These are phyloP conservation scores for Daphne laureola DNA, from an alignment of 441 rosid genomes.

Conservation along the genomic window DNA sequence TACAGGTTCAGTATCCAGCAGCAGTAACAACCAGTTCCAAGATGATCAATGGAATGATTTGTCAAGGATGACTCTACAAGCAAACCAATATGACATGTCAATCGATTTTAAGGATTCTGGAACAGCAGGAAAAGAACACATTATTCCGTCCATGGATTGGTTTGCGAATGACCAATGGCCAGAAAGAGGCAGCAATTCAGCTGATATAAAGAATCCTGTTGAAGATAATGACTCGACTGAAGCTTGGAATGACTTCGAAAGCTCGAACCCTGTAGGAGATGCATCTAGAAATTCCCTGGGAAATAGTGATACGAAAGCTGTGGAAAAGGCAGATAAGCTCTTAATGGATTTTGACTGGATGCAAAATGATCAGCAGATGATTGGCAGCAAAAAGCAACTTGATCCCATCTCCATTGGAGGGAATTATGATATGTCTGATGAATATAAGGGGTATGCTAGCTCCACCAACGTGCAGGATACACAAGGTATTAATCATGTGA, in stretches of 20 bases:
- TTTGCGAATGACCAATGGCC: constrained; percentile 31
- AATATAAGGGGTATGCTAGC: constrained; percentile 59
- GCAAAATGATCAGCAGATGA: constrained; percentile 25
- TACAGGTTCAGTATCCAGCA: constrained; percentile 25
- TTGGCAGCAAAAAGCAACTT: constrained; percentile 20
- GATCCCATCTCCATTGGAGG: constrained; percentile 23
- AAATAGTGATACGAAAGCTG: constrained; percentile 1
- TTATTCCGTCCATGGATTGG: constrained; percentile 35
- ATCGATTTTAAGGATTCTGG: constrained; percentile 17
- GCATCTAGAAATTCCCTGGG: constrained; percentile 20
- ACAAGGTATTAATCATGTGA: constrained; percentile 21
- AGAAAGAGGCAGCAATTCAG: constrained; percentile 21
- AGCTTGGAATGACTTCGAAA: constrained; percentile 65
- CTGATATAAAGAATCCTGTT: constrained; percentile 24
- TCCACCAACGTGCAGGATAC: constrained; percentile 31
- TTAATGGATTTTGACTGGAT: constrained; percentile 15
- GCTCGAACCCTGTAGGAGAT: constrained; percentile 39
- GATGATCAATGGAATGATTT: constrained; percentile 40
- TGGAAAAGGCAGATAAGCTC: constrained; percentile 14
- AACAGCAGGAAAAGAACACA: constrained; percentile 9
- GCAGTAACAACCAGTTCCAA: constrained; percentile 38
- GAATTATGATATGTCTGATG: constrained; percentile 46
- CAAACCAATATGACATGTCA: constrained; percentile 18
- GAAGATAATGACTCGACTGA: constrained; percentile 40
- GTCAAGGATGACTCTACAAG: constrained; percentile 17